Evolutionary conservation across 2,329 filamentous ascomycete species (phyloP), one percentile per base, ranked within the genome.

Genomic region (Xenoacremonium recifei): DNA sequence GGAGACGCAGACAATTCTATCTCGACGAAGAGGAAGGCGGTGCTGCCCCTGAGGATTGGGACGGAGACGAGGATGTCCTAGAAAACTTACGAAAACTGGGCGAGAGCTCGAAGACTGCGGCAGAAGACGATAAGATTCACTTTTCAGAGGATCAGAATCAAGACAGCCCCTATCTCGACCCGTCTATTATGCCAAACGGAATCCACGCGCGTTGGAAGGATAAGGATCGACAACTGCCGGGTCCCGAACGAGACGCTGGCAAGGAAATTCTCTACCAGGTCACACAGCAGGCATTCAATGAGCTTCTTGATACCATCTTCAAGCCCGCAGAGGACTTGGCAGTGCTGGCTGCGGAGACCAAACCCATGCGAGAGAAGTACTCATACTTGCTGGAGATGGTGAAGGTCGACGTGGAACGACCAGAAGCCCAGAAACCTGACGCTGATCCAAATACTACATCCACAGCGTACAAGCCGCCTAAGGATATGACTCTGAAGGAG

Each of bases 191-290:
- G 12, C 88, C 87, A 21, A 88, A 87, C 53, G 78, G 86, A 53
- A 79, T 76, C 2, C 88, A 85, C 5, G 84, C 83, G 0, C 89
- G 86, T 2, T 89, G 86, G 4, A 73, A 82, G 34, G 85, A 80
- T 57, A 74, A 86, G 7, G 81, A 85, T 11, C 85, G 91, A 62
- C 76, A 85, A 43, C 83, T 95, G 13, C 86, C 87, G 1, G 82
- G 87, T 51, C 84, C 85, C 1, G 90, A 96, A 62, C 79, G 78
- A 45, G 90, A 96, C 61, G 83, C 89, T 5, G 89, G 89, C 27
- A 89, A 86, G 53, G 89, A 97, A 60, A 86, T 96, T 4, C 71
- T 97, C 1, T 96, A 95, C 58, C 88, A 96, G 62, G 83, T 95
- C 21, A 90, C 89, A 1, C 90, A 96, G 63, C 87, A 96, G 64